phyloP scores from a whole-genome alignment of 345 rosid genomes.

The Eucalyptus polyanthemos region DNA sequence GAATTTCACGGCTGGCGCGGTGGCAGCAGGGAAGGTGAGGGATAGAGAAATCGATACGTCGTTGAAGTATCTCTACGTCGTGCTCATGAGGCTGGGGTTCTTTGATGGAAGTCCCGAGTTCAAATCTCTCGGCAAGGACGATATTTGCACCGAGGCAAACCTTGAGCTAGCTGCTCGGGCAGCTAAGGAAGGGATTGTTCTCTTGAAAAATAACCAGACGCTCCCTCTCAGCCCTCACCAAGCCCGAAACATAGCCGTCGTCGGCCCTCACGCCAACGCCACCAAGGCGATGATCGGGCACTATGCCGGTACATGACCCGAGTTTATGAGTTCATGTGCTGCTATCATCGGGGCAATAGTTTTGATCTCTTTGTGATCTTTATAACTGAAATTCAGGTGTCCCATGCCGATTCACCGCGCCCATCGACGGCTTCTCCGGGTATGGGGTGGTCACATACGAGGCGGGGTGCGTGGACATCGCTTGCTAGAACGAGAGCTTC shows the following conservation, averaged over 20 bases:
- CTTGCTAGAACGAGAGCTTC: slow-evolving; percentile 18
- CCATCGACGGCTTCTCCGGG: slow-evolving; percentile 25
- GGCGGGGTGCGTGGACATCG: slow-evolving; percentile 40
- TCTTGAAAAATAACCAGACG: slow-evolving; percentile 27
- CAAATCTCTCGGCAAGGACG: slow-evolving; percentile 10
- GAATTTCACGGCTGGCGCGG: slow-evolving; percentile 11
- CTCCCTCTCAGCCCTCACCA: slow-evolving; percentile 10
- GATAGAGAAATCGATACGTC: slow-evolving; percentile 19
- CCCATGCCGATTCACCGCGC: slow-evolving; percentile 32
- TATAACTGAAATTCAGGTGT: slow-evolving; percentile 1
- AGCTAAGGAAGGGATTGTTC: slow-evolving; percentile 46
- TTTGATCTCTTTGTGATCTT: background rate
- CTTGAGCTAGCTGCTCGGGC: slow-evolving; percentile 38
- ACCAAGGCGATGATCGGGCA: slow-evolving; percentile 44
- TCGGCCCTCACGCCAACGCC: slow-evolving; percentile 53
- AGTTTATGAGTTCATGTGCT: background rate
- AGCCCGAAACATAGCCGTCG: slow-evolving; percentile 13
- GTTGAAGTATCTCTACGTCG: slow-evolving; percentile 15
- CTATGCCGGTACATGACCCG: slow-evolving; percentile 27
- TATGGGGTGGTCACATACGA: slow-evolving; percentile 8
- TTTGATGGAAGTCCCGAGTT: slow-evolving; percentile 40
- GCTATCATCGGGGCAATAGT: too few species aligned
- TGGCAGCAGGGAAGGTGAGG: slow-evolving; percentile 20
- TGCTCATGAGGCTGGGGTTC: slow-evolving; percentile 55
- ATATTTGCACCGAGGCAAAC: slow-evolving; percentile 18